phyloP scores from a whole-genome alignment of 306 rosid genomes.

The Fragaria nilgerrensis region DNA sequence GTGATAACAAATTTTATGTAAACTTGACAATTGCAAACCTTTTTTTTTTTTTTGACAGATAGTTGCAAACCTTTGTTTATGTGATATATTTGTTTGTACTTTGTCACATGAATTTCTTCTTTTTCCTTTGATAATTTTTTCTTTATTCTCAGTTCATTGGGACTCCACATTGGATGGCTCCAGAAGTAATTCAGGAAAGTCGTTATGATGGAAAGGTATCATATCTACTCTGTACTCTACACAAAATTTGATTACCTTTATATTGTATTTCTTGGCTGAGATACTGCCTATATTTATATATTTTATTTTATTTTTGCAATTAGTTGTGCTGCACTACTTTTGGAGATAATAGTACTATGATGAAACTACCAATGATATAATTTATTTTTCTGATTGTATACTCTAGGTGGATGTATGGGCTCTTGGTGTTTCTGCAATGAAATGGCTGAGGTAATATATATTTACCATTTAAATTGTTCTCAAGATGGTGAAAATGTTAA shows the following conservation, averaged over 20 bases:
- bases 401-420: slow-evolving; percentile 99
- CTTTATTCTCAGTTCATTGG: slow-evolving; percentile 81
- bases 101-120: slow-evolving; percentile 18
- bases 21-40: no score
- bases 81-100: slow-evolving; percentile 15
- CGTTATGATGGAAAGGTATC: slow-evolving; percentile 97
- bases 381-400: slow-evolving; percentile 17
- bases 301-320: not conserved
- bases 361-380: not conserved
- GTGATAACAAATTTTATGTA: not conserved
- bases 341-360: not conserved
- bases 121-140: slow-evolving; percentile 28
- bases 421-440: slow-evolving; percentile 99
- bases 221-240: slow-evolving; percentile 8
- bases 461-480: slow-evolving; percentile 16
- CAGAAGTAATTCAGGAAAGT: slow-evolving; percentile 98
- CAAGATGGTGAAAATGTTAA: not conserved
- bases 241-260: slow-evolving; percentile 20
- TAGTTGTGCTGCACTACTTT: not conserved
- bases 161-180: slow-evolving; percentile 99
- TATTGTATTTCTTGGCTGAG: slow-evolving; percentile 17
- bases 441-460: slow-evolving; percentile 91
- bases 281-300: slow-evolving; percentile 2
- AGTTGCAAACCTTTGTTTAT: not conserved
- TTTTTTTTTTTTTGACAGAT: no score